Evolutionary conservation across 2,329 filamentous ascomycete species (phyloP).

Genomic region (Talaromyces sp.): DNA sequence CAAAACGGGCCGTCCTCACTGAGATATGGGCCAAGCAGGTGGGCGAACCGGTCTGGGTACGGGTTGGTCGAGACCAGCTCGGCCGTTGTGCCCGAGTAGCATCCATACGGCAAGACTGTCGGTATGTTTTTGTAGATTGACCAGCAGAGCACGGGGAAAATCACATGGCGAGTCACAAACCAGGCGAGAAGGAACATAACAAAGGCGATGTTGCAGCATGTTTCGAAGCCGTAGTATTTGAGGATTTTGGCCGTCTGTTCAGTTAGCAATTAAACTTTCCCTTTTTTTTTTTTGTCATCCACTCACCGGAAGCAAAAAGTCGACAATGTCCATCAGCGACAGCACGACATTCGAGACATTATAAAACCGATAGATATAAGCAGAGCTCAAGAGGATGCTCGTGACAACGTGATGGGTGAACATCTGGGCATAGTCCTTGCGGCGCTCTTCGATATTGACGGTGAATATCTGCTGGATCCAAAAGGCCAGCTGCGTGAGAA

Average conservation of each 20-base stretch:
- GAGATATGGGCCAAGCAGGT: constrained; percentile 69
- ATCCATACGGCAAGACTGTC: constrained; percentile 59
- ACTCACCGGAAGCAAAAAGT: constrained; percentile 78
- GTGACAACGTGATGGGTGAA: constrained; percentile 91
- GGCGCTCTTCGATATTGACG: constrained; percentile 86
- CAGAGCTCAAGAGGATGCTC: constrained; percentile 69
- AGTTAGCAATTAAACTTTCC: background rate
- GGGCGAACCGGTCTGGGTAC: constrained; percentile 44
- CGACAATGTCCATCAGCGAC: constrained; percentile 88
- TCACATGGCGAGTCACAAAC: constrained; percentile 75
- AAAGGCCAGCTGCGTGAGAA: constrained; percentile 83
- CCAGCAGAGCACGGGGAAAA: constrained; percentile 76
- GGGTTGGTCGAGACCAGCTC: constrained; percentile 29
- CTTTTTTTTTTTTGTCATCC: background rate
- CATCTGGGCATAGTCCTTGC: constrained; percentile 97
- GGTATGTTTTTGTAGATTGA: constrained; percentile 68
- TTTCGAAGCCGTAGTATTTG: constrained; percentile 77
- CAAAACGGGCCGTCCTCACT: constrained; percentile 70
- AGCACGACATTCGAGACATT: constrained; percentile 85
- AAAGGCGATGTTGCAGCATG: constrained; percentile 74
- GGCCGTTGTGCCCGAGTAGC: constrained; percentile 55
- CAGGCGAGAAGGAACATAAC: constrained; percentile 80
- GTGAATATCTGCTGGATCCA: constrained; percentile 93
- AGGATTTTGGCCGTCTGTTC: constrained; percentile 79
- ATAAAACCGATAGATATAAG: constrained; percentile 81